A percentile compares a stretch with the other conserved stretches of the same genome.
These are phyloP conservation scores for Apostasia ramifera DNA, from an alignment of 106 monocot species.

Conservation along the genomic window DNA sequence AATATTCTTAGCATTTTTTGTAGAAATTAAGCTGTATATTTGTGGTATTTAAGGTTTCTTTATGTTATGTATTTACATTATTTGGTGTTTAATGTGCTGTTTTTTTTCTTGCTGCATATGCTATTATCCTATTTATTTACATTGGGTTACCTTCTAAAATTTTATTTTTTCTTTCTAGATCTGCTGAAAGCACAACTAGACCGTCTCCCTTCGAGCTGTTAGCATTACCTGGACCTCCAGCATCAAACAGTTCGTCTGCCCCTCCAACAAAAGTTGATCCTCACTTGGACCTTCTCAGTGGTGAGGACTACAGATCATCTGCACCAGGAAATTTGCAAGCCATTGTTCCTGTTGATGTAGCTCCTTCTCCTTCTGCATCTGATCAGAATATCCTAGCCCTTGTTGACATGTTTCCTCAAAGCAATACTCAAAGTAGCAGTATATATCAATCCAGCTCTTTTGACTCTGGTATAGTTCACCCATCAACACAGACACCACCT, in stretches of 20 bases:
- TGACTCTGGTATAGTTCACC: constrained; percentile 16
- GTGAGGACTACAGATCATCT: constrained; percentile 39
- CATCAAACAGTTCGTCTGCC: constrained; percentile 33
- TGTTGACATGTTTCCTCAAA: constrained; percentile 75
- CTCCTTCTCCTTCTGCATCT: constrained; percentile 37
- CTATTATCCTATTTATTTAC: too few species aligned
- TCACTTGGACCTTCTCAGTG: constrained; percentile 56
- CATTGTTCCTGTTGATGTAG: constrained; percentile 57
- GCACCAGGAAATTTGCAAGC: constrained; percentile 35
- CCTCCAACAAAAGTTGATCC: constrained; percentile 44
- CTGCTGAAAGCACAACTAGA: constrained; percentile 24
- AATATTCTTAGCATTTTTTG: too few species aligned
- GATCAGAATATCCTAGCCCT: constrained; percentile 76
- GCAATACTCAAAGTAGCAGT: constrained; percentile 23
- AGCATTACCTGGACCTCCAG: constrained; percentile 45
- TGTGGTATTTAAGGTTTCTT: too few species aligned
- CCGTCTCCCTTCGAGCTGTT: constrained; percentile 43
- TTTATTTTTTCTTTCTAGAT: constrained; percentile 12
- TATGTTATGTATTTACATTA: too few species aligned
- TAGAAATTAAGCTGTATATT: too few species aligned
- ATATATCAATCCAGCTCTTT: constrained; percentile 18
- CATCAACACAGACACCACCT: constrained; percentile 24
- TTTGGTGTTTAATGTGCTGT: too few species aligned
- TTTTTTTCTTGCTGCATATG: too few species aligned
- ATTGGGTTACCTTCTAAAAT: too few species aligned